Conservation (phyloP, 2,329 filamentous ascomycete genomes). For the Fusarium sp. region DNA sequence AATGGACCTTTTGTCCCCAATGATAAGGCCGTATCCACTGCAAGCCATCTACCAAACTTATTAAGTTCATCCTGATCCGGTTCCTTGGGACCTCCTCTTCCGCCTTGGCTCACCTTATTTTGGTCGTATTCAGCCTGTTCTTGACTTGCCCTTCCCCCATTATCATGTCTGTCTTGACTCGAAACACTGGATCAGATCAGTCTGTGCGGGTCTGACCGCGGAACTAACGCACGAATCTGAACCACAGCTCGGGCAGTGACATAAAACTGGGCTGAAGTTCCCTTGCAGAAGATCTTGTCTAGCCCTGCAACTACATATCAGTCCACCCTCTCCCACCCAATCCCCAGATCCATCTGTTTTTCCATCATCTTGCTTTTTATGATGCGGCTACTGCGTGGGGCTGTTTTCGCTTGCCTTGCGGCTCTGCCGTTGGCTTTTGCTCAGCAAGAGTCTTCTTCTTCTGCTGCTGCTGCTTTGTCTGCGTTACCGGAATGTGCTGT, state of each 20-base stretch:
- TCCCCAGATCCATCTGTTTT: not conserved
- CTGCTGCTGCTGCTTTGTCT: constrained; percentile 12
- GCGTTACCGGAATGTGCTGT: constrained; percentile 49
- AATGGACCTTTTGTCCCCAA: not conserved
- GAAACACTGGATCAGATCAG: not conserved
- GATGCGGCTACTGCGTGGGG: constrained; percentile 13
- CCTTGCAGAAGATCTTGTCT: not conserved
- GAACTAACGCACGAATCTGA: not conserved
- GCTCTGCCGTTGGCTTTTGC: constrained; percentile 11
- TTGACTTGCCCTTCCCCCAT: not conserved
- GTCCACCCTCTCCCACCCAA: not conserved
- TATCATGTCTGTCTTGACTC: not conserved
- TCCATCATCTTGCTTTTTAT: not conserved
- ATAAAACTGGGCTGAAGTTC: not conserved
- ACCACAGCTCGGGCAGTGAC: not conserved
- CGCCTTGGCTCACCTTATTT: not conserved
- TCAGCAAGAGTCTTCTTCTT: not conserved
- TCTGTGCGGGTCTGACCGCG: constrained; percentile 5
- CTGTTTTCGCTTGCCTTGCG: constrained; percentile 12
- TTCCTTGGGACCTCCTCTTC: not conserved
- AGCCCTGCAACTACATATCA: not conserved
- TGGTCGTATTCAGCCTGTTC: not conserved
- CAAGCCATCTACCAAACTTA: not conserved
- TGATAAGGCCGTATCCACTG: not conserved
- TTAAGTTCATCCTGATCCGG: not conserved